These are phyloP conservation scores for Actinidia chinensis DNA, from an alignment of 179 eudicot genomes.

Conservation along the genomic window DNA sequence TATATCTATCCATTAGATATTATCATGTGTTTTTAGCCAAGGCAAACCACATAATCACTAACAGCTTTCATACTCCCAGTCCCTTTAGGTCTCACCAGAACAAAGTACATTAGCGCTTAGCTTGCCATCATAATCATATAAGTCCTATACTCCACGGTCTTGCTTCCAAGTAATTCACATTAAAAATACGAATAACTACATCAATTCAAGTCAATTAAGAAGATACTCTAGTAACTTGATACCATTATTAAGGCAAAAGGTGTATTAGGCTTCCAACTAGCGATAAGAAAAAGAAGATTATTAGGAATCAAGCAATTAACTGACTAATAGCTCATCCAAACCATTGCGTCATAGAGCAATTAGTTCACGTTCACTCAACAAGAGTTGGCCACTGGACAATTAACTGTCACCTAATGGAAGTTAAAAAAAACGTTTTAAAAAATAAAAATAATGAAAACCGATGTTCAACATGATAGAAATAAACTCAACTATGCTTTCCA, in stretches of 20 bases:
- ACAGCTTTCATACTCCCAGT: neutral
- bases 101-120: too few relatives aligned
- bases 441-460: neutral
- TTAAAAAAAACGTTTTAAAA: neutral
- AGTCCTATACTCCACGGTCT: neutral
- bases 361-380: neutral
- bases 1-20: neutral
- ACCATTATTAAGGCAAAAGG: neutral
- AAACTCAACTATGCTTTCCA: neutral
- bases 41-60: neutral
- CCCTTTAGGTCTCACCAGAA: neutral
- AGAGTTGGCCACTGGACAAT: slow-evolving; percentile 5
- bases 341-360: neutral
- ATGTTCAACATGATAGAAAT: neutral
- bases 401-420: neutral
- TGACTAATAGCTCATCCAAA: neutral
- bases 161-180: neutral
- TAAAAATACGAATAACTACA: neutral
- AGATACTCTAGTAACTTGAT: neutral
- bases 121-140: neutral
- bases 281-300: neutral
- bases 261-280: neutral
- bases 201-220: neutral
- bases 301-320: neutral
- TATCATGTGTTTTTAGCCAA: neutral